Evolutionary conservation across 108 stramenopile genomes (phyloP).

Genomic region (Cyclotella sp.): DNA sequence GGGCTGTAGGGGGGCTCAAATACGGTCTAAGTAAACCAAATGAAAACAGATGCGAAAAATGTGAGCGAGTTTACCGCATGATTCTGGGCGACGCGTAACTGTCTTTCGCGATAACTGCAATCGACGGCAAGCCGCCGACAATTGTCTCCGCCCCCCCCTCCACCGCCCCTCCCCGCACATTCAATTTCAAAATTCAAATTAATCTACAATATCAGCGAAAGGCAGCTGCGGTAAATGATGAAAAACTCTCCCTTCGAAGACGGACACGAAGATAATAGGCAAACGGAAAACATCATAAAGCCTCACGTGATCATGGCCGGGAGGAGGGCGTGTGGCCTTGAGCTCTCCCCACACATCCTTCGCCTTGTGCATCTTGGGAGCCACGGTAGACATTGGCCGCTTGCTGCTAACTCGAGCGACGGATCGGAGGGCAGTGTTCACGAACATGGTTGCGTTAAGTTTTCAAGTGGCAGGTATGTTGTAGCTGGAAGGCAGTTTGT

Average conservation of each 20-base stretch:
- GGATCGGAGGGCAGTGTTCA: conserved; percentile 30
- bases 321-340: conserved; percentile 69
- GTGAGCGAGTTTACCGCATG: conserved; percentile 6
- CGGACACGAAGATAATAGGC: background rate
- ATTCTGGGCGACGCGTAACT: background rate
- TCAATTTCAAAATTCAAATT: background rate
- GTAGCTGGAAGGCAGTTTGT: too few relatives aligned
- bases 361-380: conserved; percentile 85
- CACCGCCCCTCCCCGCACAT: background rate
- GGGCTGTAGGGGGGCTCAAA: conserved; percentile 56
- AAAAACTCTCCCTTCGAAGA: too few relatives aligned
- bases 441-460: conserved; percentile 25
- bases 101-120: too few relatives aligned
- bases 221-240: too few relatives aligned
- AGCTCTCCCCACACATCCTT: conserved; percentile 71
- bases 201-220: too few relatives aligned
- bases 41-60: conserved; percentile 12
- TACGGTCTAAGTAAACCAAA: conserved; percentile 45
- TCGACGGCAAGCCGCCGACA: too few relatives aligned
- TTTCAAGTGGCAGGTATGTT: background rate
- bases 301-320: conserved; percentile 68
- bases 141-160: background rate
- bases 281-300: background rate
- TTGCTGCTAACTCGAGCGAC: conserved; percentile 44
- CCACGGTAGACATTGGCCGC: conserved; percentile 60